phyloP scores from a whole-genome alignment of 768 basidiomycete genomes.

The Rubroboletus satanas region DNA sequence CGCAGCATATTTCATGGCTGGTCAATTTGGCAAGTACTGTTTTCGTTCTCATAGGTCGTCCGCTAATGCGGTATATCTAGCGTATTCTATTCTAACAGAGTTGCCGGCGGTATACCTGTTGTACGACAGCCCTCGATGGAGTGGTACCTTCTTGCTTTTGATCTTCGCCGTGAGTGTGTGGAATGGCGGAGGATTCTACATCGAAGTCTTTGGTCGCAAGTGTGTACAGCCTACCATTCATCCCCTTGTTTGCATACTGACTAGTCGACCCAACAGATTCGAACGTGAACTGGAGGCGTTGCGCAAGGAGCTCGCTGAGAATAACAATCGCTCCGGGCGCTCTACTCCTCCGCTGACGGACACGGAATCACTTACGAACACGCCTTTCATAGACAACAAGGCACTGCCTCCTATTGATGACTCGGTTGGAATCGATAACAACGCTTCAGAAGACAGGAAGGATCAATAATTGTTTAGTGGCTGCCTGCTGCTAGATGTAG shows the following conservation, averaged over 20 bases:
- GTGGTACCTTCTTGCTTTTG: slow-evolving; percentile 67
- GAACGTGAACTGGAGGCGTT: slow-evolving; percentile 89
- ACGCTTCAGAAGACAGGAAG: slow-evolving; percentile 24
- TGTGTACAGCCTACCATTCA: slow-evolving; percentile 39
- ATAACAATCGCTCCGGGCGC: slow-evolving; percentile 48
- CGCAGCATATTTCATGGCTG: slow-evolving; percentile 73
- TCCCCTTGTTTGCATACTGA: slow-evolving; percentile 2
- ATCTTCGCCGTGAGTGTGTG: slow-evolving; percentile 88
- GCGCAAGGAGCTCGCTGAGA: slow-evolving; percentile 84
- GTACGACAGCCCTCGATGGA: slow-evolving; percentile 77
- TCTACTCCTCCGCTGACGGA: slow-evolving; percentile 53
- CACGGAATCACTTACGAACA: slow-evolving; percentile 36
- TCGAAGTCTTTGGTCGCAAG: slow-evolving; percentile 97
- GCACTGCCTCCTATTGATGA: slow-evolving; percentile 21
- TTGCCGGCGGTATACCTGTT: slow-evolving; percentile 79
- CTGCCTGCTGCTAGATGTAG: not conserved
- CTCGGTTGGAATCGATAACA: slow-evolving; percentile 12
- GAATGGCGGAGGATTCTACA: slow-evolving; percentile 96
- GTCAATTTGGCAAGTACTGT: slow-evolving; percentile 66
- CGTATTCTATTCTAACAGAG: slow-evolving; percentile 83
- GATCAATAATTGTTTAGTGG: slow-evolving; percentile 21
- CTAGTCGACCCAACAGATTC: slow-evolving; percentile 50
- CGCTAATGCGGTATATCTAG: slow-evolving; percentile 35
- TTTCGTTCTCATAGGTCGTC: not conserved
- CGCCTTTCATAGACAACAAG: slow-evolving; percentile 28